A percentile compares a stretch with the other conserved stretches of the same genome.
Evolutionary conservation across 768 basidiomycete genomes (phyloP).

Genomic region (Saitozyma sp.): DNA sequence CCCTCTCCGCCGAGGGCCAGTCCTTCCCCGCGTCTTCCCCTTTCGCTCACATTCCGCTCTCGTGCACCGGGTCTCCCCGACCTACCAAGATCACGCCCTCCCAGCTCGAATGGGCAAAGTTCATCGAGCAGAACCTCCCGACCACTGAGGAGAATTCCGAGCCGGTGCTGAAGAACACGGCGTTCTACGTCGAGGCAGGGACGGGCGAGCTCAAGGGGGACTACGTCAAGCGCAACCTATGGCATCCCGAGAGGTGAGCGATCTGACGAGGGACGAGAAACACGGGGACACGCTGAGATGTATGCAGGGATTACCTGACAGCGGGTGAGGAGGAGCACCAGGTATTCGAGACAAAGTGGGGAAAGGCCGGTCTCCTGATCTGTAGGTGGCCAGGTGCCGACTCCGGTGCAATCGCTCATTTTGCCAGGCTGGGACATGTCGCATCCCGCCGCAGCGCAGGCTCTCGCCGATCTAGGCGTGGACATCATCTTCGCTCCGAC

Average conservation of each 20-base stretch:
- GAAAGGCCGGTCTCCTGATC: slow-evolving; percentile 43
- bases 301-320: slow-evolving; percentile 37
- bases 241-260: slow-evolving; percentile 47
- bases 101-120: slow-evolving; percentile 29
- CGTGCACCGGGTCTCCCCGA: background rate
- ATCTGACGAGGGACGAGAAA: background rate
- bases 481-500: slow-evolving; percentile 46
- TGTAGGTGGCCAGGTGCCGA: slow-evolving; percentile 18
- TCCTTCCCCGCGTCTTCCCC: slow-evolving; percentile 20
- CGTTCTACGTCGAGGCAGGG: slow-evolving; percentile 38
- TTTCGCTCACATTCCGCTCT: slow-evolving; percentile 23
- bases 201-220: slow-evolving; percentile 30
- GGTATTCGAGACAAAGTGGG: slow-evolving; percentile 40
- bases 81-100: slow-evolving; percentile 11
- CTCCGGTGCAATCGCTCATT: background rate
- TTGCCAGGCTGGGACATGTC: slow-evolving; percentile 46
- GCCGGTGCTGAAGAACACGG: slow-evolving; percentile 34
- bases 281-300: background rate
- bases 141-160: slow-evolving; percentile 16
- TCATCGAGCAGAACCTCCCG: slow-evolving; percentile 14
- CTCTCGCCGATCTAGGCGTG: slow-evolving; percentile 37
- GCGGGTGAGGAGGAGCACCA: slow-evolving; percentile 34
- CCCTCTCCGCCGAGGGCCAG: slow-evolving; percentile 2
- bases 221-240: slow-evolving; percentile 46
- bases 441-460: slow-evolving; percentile 36